Conservation (phyloP, 164 flowering plant species). For the Piper longum region DNA sequence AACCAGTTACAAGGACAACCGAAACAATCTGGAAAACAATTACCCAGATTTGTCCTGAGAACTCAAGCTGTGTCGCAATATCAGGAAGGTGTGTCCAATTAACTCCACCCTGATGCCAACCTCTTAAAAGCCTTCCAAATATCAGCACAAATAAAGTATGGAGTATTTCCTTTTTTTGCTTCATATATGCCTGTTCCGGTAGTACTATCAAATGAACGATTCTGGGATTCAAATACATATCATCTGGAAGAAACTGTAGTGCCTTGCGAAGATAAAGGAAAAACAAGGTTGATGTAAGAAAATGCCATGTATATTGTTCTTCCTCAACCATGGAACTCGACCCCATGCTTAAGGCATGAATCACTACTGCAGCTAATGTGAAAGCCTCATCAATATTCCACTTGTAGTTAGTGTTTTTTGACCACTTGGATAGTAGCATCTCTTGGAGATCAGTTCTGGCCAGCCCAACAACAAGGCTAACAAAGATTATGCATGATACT, state of each 20-base stretch:
- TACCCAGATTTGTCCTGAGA: slow-evolving; percentile 25
- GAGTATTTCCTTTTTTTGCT: slow-evolving; percentile 9
- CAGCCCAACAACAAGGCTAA: slow-evolving; percentile 7
- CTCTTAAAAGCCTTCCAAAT: slow-evolving; percentile 73
- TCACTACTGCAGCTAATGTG: slow-evolving; percentile 22
- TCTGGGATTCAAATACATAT: slow-evolving; percentile 1
- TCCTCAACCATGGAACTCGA: slow-evolving; percentile 97
- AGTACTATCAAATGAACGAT: not conserved
- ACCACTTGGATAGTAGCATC: slow-evolving; percentile 7
- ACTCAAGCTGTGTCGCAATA: slow-evolving; percentile 80
- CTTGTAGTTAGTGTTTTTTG: slow-evolving; percentile 1
- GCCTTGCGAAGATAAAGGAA: slow-evolving; percentile 49
- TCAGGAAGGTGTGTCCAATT: slow-evolving; percentile 95
- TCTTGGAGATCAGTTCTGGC: slow-evolving; percentile 10
- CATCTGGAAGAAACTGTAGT: slow-evolving; percentile 17
- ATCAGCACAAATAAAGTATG: slow-evolving; percentile 42
- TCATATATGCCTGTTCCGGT: not conserved
- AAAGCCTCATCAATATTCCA: slow-evolving; percentile 55
- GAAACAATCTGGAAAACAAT: slow-evolving; percentile 37
- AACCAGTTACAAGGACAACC: slow-evolving; percentile 23
- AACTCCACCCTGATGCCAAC: slow-evolving; percentile 99
- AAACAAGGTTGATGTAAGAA: slow-evolving; percentile 48
- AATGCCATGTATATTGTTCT: slow-evolving; percentile 95
- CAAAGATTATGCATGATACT: slow-evolving; percentile 39
- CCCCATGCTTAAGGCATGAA: slow-evolving; percentile 58